Conservation (phyloP, 345 rosid species). For the Rhodamnia argentea region DNA sequence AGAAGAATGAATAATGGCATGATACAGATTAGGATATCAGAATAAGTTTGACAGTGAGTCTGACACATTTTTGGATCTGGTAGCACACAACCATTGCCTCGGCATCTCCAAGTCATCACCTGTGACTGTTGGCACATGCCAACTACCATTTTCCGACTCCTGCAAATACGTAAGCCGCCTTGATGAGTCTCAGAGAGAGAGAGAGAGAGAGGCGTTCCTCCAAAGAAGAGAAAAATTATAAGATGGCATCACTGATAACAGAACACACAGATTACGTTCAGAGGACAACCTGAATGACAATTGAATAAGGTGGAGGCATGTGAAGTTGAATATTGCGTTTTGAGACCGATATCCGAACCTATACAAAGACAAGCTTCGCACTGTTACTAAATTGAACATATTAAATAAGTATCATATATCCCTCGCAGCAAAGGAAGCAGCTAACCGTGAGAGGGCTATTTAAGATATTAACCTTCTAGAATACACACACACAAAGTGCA, state of each 20-base stretch:
- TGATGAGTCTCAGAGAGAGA: not conserved
- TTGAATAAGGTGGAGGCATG: slow-evolving; percentile 97
- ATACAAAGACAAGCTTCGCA: not conserved
- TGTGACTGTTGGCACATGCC: slow-evolving; percentile 71
- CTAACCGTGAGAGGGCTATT: not conserved
- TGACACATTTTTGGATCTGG: slow-evolving; percentile 15
- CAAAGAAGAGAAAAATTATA: not conserved
- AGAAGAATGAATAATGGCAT: not conserved
- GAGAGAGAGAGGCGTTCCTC: not conserved
- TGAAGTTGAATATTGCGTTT: slow-evolving; percentile 36
- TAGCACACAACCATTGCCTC: slow-evolving; percentile 74
- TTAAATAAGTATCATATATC: not conserved
- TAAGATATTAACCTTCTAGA: not conserved
- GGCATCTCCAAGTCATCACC: slow-evolving; percentile 59
- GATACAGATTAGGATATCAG: not conserved
- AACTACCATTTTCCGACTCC: slow-evolving; percentile 83
- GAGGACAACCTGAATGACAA: slow-evolving; percentile 68
- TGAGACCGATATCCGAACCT: slow-evolving; percentile 55
- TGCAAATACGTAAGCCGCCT: slow-evolving; percentile 11
- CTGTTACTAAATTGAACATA: not conserved
- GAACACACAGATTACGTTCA: not conserved
- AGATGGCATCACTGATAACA: not conserved
- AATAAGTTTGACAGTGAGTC: not conserved
- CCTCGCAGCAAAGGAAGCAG: not conserved
- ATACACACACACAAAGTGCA: not conserved